Percentiles rank a stretch among this genome's conserved stretches.
Evolutionary conservation across 495 filamentous ascomycete species (phyloP).

Genomic region (Penicilliopsis zonata): DNA sequence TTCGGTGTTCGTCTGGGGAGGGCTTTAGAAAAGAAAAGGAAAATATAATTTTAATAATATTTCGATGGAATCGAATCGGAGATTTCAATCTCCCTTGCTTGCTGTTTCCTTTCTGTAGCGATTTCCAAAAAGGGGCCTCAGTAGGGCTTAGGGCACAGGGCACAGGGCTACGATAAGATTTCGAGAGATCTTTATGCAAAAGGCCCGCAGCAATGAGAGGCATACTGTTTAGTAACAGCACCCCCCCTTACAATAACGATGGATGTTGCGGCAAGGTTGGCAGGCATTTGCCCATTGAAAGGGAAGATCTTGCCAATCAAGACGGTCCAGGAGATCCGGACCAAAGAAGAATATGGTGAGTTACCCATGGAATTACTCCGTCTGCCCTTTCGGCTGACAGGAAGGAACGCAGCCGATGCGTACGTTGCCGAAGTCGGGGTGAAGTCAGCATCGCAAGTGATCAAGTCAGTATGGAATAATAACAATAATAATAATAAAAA

Average conservation of each 20-base stretch:
- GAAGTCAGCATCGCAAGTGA: conserved; percentile 31
- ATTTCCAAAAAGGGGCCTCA: background rate
- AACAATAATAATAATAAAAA: conserved; percentile 6
- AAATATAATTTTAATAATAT: too few species aligned
- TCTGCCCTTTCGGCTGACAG: too few species aligned
- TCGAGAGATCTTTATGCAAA: too few species aligned
- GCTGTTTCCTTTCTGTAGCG: too few species aligned
- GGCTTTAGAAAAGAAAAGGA: too few species aligned
- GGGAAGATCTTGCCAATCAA: conserved; percentile 24
- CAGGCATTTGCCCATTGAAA: conserved; percentile 13
- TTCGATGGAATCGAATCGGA: too few species aligned
- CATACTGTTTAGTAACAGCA: too few species aligned
- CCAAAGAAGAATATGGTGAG: conserved; percentile 28
- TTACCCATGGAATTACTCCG: too few species aligned
- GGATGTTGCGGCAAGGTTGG: conserved; percentile 13
- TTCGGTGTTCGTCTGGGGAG: too few species aligned
- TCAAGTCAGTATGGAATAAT: conserved; percentile 23
- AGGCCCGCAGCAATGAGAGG: too few species aligned
- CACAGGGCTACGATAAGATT: conserved; percentile 10
- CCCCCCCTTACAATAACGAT: too few species aligned
- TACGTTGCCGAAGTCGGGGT: conserved; percentile 32
- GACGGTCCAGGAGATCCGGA: conserved; percentile 30
- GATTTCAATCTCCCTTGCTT: too few species aligned
- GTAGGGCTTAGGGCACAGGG: conserved; percentile 26
- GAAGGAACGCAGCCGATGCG: conserved; percentile 26